phyloP scores from a whole-genome alignment of 2,329 filamentous ascomycete genomes.

The Diplodia intermedia region DNA sequence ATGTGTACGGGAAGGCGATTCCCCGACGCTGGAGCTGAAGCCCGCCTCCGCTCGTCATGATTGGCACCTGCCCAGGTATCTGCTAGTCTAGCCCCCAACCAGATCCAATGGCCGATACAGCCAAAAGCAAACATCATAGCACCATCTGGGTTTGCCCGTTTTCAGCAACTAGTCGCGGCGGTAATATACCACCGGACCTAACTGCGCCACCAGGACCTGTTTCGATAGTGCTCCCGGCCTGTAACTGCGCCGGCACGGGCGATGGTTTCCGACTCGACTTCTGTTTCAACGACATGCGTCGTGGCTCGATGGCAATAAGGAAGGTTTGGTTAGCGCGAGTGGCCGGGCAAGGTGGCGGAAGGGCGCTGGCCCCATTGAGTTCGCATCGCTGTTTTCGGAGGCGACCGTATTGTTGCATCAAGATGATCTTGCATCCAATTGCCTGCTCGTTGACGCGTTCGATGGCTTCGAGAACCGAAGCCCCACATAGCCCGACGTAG shows the following conservation, averaged over 20 bases:
- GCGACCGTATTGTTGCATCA: background rate
- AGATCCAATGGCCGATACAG: background rate
- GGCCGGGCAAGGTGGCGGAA: background rate
- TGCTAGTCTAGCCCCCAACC: background rate
- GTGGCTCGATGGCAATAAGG: background rate
- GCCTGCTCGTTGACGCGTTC: background rate
- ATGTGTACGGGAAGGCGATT: too few relatives aligned
- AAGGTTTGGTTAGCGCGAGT: background rate
- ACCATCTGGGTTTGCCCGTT: background rate
- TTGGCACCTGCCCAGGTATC: background rate
- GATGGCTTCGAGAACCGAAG: background rate
- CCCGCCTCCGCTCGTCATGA: background rate
- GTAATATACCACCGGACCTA: background rate
- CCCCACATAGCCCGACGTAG: background rate
- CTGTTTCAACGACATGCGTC: background rate
- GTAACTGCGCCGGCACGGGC: background rate
- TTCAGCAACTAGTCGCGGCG: background rate
- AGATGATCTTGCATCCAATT: background rate
- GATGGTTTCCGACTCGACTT: background rate
- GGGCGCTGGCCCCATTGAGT: background rate
- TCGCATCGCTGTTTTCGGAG: background rate
- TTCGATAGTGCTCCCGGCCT: background rate
- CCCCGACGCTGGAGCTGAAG: too few relatives aligned
- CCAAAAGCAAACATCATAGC: background rate
- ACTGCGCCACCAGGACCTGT: background rate